A percentile compares a stretch with the other conserved stretches of the same genome.
Conservation (phyloP, 2,329 filamentous ascomycete genomes). For the Seiridium cupressi region DNA sequence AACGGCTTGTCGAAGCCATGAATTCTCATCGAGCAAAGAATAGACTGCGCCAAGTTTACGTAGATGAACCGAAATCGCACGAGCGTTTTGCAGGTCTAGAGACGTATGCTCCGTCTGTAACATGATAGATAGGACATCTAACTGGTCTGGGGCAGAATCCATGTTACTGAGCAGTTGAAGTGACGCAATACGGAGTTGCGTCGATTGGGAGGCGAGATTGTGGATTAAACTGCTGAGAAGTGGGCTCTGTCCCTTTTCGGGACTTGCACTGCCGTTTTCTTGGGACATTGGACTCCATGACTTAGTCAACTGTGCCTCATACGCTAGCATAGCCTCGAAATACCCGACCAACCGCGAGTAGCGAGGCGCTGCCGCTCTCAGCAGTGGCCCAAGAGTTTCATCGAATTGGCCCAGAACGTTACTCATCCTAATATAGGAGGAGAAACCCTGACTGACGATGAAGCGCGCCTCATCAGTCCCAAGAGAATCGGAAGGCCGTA, state of each 20-base stretch:
- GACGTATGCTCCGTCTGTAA: conserved; percentile 78
- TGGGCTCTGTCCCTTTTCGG: conserved; percentile 55
- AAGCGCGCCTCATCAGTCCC: conserved; percentile 67
- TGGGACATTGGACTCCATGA: conserved; percentile 25
- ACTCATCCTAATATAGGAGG: conserved; percentile 67
- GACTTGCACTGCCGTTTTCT: conserved; percentile 35
- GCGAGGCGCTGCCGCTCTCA: conserved; percentile 64
- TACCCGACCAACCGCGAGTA: conserved; percentile 68
- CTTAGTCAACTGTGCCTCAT: conserved; percentile 37
- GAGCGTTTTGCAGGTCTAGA: conserved; percentile 71
- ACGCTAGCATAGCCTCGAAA: conserved; percentile 59
- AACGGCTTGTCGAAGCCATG: conserved; percentile 69
- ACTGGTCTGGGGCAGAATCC: conserved; percentile 45
- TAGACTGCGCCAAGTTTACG: conserved; percentile 72
- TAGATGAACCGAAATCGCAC: conserved; percentile 80
- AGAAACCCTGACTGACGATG: conserved; percentile 72
- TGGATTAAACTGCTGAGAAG: conserved; percentile 65
- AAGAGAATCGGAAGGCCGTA: conserved; percentile 58
- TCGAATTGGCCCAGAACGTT: conserved; percentile 58
- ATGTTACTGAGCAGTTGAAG: conserved; percentile 69
- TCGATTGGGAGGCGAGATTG: conserved; percentile 74
- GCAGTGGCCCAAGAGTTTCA: conserved; percentile 58
- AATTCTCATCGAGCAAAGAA: conserved; percentile 52
- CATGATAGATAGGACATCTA: conserved; percentile 60
- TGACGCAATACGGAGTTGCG: conserved; percentile 70